Evolutionary conservation across 176 grass and related monocot genomes (phyloP), one percentile per base, ranked within the genome.

Genomic region (Musa acuminata): DNA sequence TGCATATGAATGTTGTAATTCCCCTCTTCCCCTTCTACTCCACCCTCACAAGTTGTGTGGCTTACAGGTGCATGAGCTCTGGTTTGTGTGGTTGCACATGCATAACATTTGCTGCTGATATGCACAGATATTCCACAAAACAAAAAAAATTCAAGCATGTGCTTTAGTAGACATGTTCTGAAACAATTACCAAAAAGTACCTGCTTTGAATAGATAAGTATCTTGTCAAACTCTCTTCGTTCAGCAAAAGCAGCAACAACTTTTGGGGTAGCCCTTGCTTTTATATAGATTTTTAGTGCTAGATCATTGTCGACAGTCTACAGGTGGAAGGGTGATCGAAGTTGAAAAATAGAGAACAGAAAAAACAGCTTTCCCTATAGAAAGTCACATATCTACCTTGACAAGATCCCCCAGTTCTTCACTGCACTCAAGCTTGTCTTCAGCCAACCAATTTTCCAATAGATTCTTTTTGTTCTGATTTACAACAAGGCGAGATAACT

Each of bases 391-490:
- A 29, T 29, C 27, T 83, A 90, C 93, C 87, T 90, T 92, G 67
- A 96, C 87, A 70, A 96, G 93, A 84, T 96, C 93, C 73, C 89
- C 89, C 52, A 96, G 77, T 80, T 97, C 93, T 82, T 97, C 93
- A 69, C 90, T 92, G 63, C 93, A 96, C 63, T 96, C 89, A 29
- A 96, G 85, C 83, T 96, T 96, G 60, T 96, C 89, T 81, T 96
- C 90, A 1, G 93, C 89, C 73, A 97, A 77, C 93, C 90, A 97
- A 54, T 92, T 97, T n/a, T n/a, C n/a, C n/a, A n/a, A n/a, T n/a
- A n/a, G n/a, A n/a, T n/a, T n/a, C n/a, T n/a, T n/a, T n/a, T 97
- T 92, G 81, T 92, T 97, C 85, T 97, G 90, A 84, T 97, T 97
- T 23, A 92, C 93, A 71, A 97, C 90, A 72, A 97, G 90, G 54